Percentiles rank a stretch among this genome's conserved stretches.
These are phyloP conservation scores for Acorus gramineus DNA, from an alignment of 106 monocot genomes.

Conservation along the genomic window DNA sequence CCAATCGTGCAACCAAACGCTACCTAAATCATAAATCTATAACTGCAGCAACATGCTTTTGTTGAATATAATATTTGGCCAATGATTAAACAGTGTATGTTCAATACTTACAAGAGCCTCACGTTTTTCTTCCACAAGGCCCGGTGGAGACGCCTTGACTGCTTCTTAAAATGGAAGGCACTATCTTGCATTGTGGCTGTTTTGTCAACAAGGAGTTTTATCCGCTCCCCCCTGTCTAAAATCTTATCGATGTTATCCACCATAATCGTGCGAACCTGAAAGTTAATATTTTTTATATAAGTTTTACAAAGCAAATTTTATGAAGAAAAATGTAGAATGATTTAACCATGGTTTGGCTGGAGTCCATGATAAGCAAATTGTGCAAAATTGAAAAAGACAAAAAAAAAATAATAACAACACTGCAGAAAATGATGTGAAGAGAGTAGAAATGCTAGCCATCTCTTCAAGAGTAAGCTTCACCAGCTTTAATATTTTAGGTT, in stretches of 20 bases:
- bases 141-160: slow-evolving; percentile 70
- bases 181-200: slow-evolving; percentile 98
- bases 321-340: too few species aligned
- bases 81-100: too few species aligned
- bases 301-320: too few species aligned
- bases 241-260: slow-evolving; percentile 96
- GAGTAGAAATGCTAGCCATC: too few species aligned
- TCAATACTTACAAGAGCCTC: slow-evolving; percentile 76
- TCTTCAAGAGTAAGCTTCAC: too few species aligned
- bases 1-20: background rate
- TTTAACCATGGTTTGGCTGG: too few species aligned
- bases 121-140: slow-evolving; percentile 95
- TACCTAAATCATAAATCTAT: background rate
- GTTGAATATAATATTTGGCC: background rate
- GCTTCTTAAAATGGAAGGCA: slow-evolving; percentile 83
- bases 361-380: too few species aligned
- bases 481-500: too few species aligned
- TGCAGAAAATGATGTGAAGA: too few species aligned
- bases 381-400: too few species aligned
- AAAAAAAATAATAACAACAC: too few species aligned
- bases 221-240: slow-evolving; percentile 88
- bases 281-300: background rate
- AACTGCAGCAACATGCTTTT: background rate
- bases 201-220: slow-evolving; percentile 91
- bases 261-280: slow-evolving; percentile 92